Percentiles rank a stretch among this genome's conserved stretches.
Conservation (phyloP, 495 filamentous ascomycete species). For the Xylaria curta region DNA sequence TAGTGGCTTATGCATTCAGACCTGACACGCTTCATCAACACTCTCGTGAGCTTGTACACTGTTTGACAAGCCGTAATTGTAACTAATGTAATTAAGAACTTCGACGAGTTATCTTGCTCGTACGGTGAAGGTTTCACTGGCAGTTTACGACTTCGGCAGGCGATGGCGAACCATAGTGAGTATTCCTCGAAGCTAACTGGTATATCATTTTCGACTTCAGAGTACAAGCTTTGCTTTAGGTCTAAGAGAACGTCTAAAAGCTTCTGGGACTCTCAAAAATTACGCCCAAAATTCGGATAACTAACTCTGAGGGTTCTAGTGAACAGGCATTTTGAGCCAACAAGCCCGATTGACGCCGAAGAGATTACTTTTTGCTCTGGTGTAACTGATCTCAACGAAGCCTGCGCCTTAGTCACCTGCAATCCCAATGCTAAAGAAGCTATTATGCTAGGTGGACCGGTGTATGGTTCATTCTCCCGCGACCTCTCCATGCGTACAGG, state of each 20-base stretch:
- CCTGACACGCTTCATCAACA: constrained; percentile 32
- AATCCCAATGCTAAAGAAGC: constrained; percentile 54
- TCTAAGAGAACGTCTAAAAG: not conserved
- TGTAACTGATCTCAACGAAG: constrained; percentile 54
- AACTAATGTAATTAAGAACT: constrained; percentile 27
- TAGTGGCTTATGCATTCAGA: constrained; percentile 34
- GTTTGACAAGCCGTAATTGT: not conserved
- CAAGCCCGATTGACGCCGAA: constrained; percentile 42
- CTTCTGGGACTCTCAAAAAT: not conserved
- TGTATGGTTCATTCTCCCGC: constrained; percentile 54
- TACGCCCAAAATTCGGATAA: not conserved
- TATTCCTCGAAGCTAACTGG: not conserved
- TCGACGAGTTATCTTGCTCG: constrained; percentile 25
- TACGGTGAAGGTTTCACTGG: constrained; percentile 38
- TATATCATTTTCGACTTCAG: not conserved
- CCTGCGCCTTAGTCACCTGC: constrained; percentile 50
- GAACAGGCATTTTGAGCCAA: constrained; percentile 52
- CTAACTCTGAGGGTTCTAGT: constrained; percentile 28
- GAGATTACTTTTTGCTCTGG: constrained; percentile 57
- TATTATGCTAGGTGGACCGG: constrained; percentile 57
- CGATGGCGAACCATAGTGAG: constrained; percentile 49
- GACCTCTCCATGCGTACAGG: constrained; percentile 39
- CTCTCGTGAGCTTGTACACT: constrained; percentile 20
- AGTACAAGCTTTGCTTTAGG: not conserved
- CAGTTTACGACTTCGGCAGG: constrained; percentile 41